Conservation (phyloP, 306 rosid genomes). For the Heteromeles arbutifolia region DNA sequence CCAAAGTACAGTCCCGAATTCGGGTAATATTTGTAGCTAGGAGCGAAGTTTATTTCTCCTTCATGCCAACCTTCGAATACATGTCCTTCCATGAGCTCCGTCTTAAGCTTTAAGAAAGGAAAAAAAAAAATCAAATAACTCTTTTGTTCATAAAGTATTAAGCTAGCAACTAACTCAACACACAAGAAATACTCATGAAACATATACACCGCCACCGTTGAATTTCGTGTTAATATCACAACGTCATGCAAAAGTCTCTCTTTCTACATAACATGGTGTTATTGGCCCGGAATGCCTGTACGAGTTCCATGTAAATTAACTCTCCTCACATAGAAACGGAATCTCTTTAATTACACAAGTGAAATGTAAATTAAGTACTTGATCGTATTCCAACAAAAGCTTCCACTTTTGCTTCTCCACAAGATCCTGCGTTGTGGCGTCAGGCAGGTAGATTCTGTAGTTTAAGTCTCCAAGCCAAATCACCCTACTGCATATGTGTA, state of each 20-base stretch:
- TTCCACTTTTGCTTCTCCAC: slow-evolving; percentile 40
- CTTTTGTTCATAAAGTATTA: background rate
- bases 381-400: slow-evolving; percentile 52
- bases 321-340: background rate
- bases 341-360: background rate
- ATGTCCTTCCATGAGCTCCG: slow-evolving; percentile 11
- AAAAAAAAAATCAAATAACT: background rate
- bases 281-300: too few relatives aligned
- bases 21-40: slow-evolving; percentile 7
- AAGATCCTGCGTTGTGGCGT: slow-evolving; percentile 40
- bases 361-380: slow-evolving; percentile 20
- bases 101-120: background rate
- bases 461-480: slow-evolving; percentile 63
- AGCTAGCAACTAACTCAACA: background rate
- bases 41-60: slow-evolving; percentile 9
- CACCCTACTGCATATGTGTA: slow-evolving; percentile 35
- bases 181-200: background rate
- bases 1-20: slow-evolving; percentile 7
- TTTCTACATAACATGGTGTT: background rate
- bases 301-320: background rate
- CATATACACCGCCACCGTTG: background rate
- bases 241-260: background rate
- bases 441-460: slow-evolving; percentile 54
- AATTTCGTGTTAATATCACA: too few relatives aligned
- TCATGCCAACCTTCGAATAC: slow-evolving; percentile 12